A percentile compares a stretch with the other conserved stretches of the same genome.
Conservation (phyloP, 192 early-diverging fungal genomes). For the Coemansia sp. region DNA sequence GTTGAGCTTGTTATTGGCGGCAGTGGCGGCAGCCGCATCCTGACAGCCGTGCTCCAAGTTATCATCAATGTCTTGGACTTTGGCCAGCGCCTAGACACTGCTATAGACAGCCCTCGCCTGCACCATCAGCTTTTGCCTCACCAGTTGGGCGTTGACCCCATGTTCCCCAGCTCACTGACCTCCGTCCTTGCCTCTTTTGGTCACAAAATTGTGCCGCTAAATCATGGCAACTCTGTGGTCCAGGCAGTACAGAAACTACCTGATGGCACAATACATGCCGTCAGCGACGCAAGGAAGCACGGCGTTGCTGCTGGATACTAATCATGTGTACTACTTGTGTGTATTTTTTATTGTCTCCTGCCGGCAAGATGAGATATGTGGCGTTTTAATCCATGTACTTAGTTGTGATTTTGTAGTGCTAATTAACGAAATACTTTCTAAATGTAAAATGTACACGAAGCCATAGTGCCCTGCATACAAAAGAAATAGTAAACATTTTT, state of each 20-base stretch:
- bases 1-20: slow-evolving; percentile 81
- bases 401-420: slow-evolving; percentile 1
- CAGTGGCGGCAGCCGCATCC: slow-evolving; percentile 86
- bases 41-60: slow-evolving; percentile 73
- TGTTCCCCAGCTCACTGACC: slow-evolving; percentile 32
- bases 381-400: slow-evolving; percentile 3
- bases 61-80: slow-evolving; percentile 79
- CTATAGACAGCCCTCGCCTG: slow-evolving; percentile 72
- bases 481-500: not conserved
- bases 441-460: not conserved
- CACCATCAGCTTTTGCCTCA: slow-evolving; percentile 95
- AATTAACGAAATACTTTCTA: not conserved
- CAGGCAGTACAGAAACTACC: slow-evolving; percentile 58
- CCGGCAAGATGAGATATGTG: not conserved
- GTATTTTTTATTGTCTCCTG: slow-evolving; percentile 5
- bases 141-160: slow-evolving; percentile 58
- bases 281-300: slow-evolving; percentile 67
- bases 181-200: slow-evolving; percentile 47
- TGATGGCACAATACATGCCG: slow-evolving; percentile 59
- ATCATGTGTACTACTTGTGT: not conserved
- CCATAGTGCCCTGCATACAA: not conserved
- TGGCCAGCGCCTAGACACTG: slow-evolving; percentile 65
- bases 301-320: slow-evolving; percentile 65
- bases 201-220: slow-evolving; percentile 45
- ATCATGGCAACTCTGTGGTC: slow-evolving; percentile 56